Base-by-base conservation (phyloP, 768 basidiomycete species). In the Auriscalpium orientale region DNA sequence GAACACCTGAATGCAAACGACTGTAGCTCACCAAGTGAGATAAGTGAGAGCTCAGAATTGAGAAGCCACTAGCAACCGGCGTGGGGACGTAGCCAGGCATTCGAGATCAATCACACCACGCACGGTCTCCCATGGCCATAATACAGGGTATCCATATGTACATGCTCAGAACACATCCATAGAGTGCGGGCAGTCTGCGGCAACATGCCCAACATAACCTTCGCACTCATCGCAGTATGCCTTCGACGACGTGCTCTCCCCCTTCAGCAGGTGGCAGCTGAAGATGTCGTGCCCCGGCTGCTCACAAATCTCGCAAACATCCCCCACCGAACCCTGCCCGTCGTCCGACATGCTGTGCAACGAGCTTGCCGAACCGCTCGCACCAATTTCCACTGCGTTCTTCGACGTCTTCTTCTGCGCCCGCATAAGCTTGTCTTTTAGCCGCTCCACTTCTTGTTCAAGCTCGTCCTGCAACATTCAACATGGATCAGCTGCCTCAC, bases 211-310 rank as follows among this genome's bases (percentile, higher is more conserved):
- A n/a, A n/a, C n/a, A 51, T 79, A 77, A 56, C 80, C 80, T 72
- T 93, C 92, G 66, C 92, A 94, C 61, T 94, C 91, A 53, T 85
- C 87, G 67, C 92, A 94, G 65, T 80, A 88, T n/a, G 50, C 36
- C 33, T 56, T 50, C 2, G 60, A 51, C 28, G 58, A 38, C 40
- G 37, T 56, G 46, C 62, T 58, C 49, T 82, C 83, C 35, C 81
- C 83, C 64, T 81, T 82, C 57, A 91, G 75, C 49, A 90, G 77
- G 56, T 84, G 83, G 67, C 92, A 94, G 40, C 79, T 85, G 69
- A 92, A 91, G 49, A 93, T 85, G 64, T 93, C 91, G 65, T 95
- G 92, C 2, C 88, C 91, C 0, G 83, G 82, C 60, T 80, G 77
- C 67, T 91, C 90, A 71, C 91, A 94, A 46, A 93, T 87, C 68